A percentile compares a stretch with the other conserved stretches of the same genome.
These are phyloP conservation scores for Aspergillus fischeri DNA, from an alignment of 2,329 filamentous ascomycete species.

Conservation along the genomic window DNA sequence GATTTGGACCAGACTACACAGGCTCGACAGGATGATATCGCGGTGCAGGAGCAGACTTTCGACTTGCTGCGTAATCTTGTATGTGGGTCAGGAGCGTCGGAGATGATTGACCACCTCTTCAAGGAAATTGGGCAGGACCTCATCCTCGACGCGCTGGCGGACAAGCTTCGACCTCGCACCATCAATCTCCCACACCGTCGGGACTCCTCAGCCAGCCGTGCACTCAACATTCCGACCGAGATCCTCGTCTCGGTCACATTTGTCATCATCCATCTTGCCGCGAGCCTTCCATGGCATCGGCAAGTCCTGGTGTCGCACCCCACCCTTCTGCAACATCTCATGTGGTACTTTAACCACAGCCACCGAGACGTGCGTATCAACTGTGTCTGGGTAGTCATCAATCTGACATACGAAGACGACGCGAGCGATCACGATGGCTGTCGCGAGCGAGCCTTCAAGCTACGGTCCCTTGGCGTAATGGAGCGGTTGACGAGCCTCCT, in stretches of 20 bases:
- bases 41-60: conserved; percentile 85
- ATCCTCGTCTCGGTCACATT: conserved; percentile 75
- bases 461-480: conserved; percentile 69
- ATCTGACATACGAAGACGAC: conserved; percentile 80
- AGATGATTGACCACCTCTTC: conserved; percentile 84
- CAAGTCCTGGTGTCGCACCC: conserved; percentile 73
- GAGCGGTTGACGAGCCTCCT: conserved; percentile 60
- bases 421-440: conserved; percentile 62
- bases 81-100: conserved; percentile 56
- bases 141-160: conserved; percentile 74
- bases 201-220: conserved; percentile 26
- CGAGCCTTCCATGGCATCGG: conserved; percentile 72
- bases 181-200: conserved; percentile 30
- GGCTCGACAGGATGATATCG: conserved; percentile 71
- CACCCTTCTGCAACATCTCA: conserved; percentile 67
- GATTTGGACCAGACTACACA: conserved; percentile 66
- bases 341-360: conserved; percentile 68
- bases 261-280: conserved; percentile 83
- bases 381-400: conserved; percentile 79
- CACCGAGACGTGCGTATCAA: conserved; percentile 70
- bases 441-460: conserved; percentile 61
- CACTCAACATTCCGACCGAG: conserved; percentile 46
- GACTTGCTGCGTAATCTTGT: conserved; percentile 89
- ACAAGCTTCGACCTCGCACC: conserved; percentile 63
- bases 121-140: conserved; percentile 68